Percentiles rank a stretch among this genome's conserved stretches.
Evolutionary conservation across 1,284 basidiomycete genomes (phyloP).

Genomic region (Ustilago shanxiensis): DNA sequence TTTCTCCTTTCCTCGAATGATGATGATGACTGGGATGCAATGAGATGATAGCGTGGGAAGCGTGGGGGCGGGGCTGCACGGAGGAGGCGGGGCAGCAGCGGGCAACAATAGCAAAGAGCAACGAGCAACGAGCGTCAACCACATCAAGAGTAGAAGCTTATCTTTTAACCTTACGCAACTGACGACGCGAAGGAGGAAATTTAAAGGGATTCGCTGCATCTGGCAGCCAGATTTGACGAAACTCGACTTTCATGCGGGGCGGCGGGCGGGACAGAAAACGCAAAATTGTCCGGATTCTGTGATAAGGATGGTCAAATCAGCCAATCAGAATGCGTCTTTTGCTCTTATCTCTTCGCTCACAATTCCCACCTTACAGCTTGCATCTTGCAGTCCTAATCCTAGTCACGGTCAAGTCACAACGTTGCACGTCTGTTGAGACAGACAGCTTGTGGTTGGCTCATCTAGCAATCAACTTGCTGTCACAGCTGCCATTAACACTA

Average conservation of each 20-base stretch:
- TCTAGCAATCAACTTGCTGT: neutral
- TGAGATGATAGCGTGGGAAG: neutral
- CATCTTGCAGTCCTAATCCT: too few relatives aligned
- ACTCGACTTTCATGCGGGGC: slow-evolving; percentile 9
- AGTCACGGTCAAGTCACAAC: too few relatives aligned
- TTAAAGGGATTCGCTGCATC: slow-evolving; percentile 22
- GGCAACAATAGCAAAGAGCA: slow-evolving; percentile 4
- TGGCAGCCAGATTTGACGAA: neutral
- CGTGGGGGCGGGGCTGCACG: slow-evolving; percentile 7
- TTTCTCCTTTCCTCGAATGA: too few relatives aligned
- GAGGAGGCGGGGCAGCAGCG: too few relatives aligned
- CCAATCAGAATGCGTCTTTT: slow-evolving; percentile 70
- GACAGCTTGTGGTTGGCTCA: neutral
- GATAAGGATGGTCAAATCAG: slow-evolving; percentile 12
- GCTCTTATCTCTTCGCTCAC: slow-evolving; percentile 58
- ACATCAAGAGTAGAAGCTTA: slow-evolving; percentile 6
- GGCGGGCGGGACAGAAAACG: neutral
- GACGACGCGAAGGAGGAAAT: slow-evolving; percentile 39
- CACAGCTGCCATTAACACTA: too few relatives aligned
- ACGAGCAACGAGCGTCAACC: slow-evolving; percentile 18
- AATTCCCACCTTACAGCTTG: too few relatives aligned
- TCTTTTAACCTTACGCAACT: slow-evolving; percentile 24
- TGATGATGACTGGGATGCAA: neutral
- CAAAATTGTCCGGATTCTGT: slow-evolving; percentile 22
- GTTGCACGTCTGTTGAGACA: too few relatives aligned